These are phyloP conservation scores for Synchytrium microbalum DNA, from an alignment of 371 early-diverging fungal species.

Conservation along the genomic window DNA sequence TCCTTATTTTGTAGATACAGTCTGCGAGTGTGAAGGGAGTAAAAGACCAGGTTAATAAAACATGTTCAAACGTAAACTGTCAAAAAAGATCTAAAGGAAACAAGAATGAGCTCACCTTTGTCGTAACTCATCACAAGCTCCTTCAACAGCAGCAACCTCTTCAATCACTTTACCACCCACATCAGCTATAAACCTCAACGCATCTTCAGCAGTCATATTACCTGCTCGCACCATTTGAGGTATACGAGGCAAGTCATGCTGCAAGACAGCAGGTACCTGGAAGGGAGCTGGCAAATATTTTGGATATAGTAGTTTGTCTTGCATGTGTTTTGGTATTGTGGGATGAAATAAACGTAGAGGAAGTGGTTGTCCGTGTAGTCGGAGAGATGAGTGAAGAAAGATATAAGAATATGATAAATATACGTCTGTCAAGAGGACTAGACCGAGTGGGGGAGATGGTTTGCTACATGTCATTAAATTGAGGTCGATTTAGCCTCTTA, in stretches of 20 bases:
- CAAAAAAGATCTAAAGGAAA: too few species aligned
- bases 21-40: slow-evolving; percentile 7
- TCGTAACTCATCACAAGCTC: background rate
- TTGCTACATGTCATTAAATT: background rate
- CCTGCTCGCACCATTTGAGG: background rate
- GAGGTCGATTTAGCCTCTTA: background rate
- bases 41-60: too few species aligned
- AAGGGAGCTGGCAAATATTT: background rate
- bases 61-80: background rate
- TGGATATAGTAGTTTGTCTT: background rate
- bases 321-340: background rate
- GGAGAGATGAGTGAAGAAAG: slow-evolving; percentile 11
- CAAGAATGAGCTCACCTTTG: background rate
- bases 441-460: slow-evolving; percentile 12
- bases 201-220: slow-evolving; percentile 3
- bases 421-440: slow-evolving; percentile 12
- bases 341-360: slow-evolving; percentile 6
- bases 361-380: slow-evolving; percentile 16
- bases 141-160: background rate
- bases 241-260: slow-evolving; percentile 5
- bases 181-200: background rate
- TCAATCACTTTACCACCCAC: background rate
- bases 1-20: slow-evolving; percentile 10
- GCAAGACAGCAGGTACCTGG: background rate
- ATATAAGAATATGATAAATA: slow-evolving; percentile 20